A percentile compares a stretch with the other conserved stretches of the same genome.
These are phyloP conservation scores for Recurvomyces mirabilis DNA, from an alignment of 495 filamentous ascomycete species.

Conservation along the genomic window DNA sequence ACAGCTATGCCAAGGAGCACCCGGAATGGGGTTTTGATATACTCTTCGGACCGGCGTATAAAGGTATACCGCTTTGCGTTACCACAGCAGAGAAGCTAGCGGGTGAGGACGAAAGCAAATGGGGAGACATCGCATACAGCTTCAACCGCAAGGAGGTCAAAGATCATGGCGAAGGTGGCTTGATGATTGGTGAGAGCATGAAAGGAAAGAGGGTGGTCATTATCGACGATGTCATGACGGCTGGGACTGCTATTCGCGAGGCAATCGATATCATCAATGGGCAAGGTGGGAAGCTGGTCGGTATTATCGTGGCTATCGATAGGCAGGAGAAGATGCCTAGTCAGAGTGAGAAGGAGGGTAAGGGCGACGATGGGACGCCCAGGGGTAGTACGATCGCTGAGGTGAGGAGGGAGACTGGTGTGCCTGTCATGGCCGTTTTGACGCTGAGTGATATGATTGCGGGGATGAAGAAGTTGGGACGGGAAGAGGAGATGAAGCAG, in stretches of 20 bases:
- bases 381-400: slow-evolving; percentile 50
- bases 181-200: slow-evolving; percentile 75
- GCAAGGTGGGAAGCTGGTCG: slow-evolving; percentile 71
- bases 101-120: slow-evolving; percentile 46
- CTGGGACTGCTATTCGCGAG: slow-evolving; percentile 85
- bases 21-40: slow-evolving; percentile 49
- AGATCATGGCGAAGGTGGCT: slow-evolving; percentile 85
- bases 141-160: slow-evolving; percentile 96
- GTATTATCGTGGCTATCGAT: slow-evolving; percentile 80
- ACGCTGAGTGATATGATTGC: slow-evolving; percentile 70
- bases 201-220: slow-evolving; percentile 76
- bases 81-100: slow-evolving; percentile 59
- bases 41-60: slow-evolving; percentile 84
- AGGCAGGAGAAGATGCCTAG: slow-evolving; percentile 61
- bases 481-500: slow-evolving; percentile 49
- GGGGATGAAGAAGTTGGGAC: slow-evolving; percentile 43
- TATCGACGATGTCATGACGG: slow-evolving; percentile 92
- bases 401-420: slow-evolving; percentile 52
- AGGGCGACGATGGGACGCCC: slow-evolving; percentile 26
- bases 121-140: slow-evolving; percentile 55
- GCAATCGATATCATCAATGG: slow-evolving; percentile 70
- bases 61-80: slow-evolving; percentile 81
- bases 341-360: slow-evolving; percentile 36
- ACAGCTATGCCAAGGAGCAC: slow-evolving; percentile 26
- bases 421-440: slow-evolving; percentile 34